Evolutionary conservation across 176 grass and related monocot species (phyloP).

Genomic region (Neostapfia colusana): DNA sequence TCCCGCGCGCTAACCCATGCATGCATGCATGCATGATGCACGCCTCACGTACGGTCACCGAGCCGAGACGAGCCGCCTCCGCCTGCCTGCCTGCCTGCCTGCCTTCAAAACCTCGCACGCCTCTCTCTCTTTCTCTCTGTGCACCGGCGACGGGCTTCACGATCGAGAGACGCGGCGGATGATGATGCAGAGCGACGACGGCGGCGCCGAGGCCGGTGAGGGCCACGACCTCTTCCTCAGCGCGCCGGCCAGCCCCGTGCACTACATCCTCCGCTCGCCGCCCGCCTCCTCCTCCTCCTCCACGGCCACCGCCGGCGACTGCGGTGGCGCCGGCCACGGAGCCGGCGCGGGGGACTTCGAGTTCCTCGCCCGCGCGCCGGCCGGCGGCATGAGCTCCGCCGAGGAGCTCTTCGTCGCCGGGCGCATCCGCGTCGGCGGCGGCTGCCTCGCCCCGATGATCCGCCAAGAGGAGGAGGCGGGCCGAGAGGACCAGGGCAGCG

Average conservation of each 20-base stretch:
- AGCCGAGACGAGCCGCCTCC: not conserved
- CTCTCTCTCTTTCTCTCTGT: not conserved
- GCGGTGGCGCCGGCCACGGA: not conserved
- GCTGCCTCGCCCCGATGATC: slow-evolving; percentile 37
- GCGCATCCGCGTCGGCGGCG: slow-evolving; percentile 49
- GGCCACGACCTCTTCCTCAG: slow-evolving; percentile 46
- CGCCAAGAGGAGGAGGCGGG: too few species aligned
- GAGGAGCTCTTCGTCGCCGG: slow-evolving; percentile 51
- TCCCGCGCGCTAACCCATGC: not conserved
- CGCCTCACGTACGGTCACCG: not conserved
- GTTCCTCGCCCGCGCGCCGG: slow-evolving; percentile 46
- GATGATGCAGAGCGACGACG: slow-evolving; percentile 35
- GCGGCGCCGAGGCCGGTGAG: not conserved
- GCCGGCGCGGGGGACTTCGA: slow-evolving; percentile 36
- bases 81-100: not conserved
- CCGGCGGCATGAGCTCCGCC: slow-evolving; percentile 43
- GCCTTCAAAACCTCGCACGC: slow-evolving; percentile 27
- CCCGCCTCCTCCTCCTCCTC: slow-evolving; percentile 10
- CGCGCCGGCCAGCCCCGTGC: slow-evolving; percentile 49
- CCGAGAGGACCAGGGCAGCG: not conserved
- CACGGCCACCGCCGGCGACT: not conserved
- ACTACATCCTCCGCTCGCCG: slow-evolving; percentile 60
- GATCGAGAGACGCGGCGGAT: not conserved
- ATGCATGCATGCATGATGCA: too few species aligned
- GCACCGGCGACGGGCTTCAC: not conserved